A percentile compares a stretch with the other conserved stretches of the same genome.
Evolutionary conservation across 805 yeast genomes (phyloP).

Genomic region (Yamadazyma endophytica): DNA sequence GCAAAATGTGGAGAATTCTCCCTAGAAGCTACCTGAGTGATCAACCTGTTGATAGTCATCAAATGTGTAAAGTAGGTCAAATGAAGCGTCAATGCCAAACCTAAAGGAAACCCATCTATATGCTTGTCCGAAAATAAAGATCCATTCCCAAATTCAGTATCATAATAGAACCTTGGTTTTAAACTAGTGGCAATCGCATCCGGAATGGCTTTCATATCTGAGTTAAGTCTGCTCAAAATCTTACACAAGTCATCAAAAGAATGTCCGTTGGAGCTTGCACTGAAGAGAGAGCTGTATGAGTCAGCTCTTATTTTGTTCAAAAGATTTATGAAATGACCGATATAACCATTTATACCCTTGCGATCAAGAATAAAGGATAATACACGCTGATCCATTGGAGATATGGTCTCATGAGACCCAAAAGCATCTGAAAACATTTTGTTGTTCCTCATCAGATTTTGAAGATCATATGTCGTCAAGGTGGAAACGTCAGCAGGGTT

Average conservation of each 20-base stretch:
- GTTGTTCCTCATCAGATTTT: neutral
- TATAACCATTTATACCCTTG: slow-evolving; percentile 8
- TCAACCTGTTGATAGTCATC: slow-evolving; percentile 31
- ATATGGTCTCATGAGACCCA: neutral
- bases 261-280: slow-evolving; percentile 21
- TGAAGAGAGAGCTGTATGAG: slow-evolving; percentile 27
- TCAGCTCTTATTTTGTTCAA: slow-evolving; percentile 26
- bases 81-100: slow-evolving; percentile 19
- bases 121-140: slow-evolving; percentile 2
- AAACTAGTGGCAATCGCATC: slow-evolving; percentile 13
- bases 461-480: slow-evolving; percentile 16
- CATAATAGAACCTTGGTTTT: slow-evolving; percentile 30
- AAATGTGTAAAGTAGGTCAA: slow-evolving; percentile 31
- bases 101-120: slow-evolving; percentile 4
- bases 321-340: slow-evolving; percentile 7
- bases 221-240: slow-evolving; percentile 22
- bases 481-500: slow-evolving; percentile 29
- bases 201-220: slow-evolving; percentile 23
- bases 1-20: no score
- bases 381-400: slow-evolving; percentile 10
- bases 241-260: slow-evolving; percentile 16
- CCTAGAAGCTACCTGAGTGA: slow-evolving; percentile 12
- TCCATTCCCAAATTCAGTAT: slow-evolving; percentile 20
- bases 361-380: slow-evolving; percentile 4
- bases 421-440: neutral